Conservation (phyloP, 805 yeast species). For the Nematodospora valgi region DNA sequence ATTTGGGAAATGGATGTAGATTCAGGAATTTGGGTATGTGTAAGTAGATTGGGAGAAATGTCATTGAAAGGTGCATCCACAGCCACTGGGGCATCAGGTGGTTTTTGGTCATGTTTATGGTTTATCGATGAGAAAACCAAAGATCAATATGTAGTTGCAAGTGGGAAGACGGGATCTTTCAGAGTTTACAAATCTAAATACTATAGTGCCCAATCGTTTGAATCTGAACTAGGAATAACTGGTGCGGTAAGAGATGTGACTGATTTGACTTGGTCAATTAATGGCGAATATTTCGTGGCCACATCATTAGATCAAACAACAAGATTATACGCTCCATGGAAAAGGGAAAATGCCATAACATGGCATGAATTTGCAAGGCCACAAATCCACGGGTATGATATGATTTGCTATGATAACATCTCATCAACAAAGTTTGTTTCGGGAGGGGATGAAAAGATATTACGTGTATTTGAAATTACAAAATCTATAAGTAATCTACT, state of each 20-base stretch:
- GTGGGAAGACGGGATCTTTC: constrained; percentile 92
- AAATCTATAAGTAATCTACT: constrained; percentile 66
- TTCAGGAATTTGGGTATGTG: constrained; percentile 89
- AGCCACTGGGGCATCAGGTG: constrained; percentile 90
- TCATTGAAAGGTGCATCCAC: constrained; percentile 96
- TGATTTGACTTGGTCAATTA: constrained; percentile 70
- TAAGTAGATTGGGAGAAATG: constrained; percentile 80
- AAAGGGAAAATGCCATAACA: constrained; percentile 20
- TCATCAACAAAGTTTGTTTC: constrained; percentile 68
- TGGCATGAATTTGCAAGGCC: constrained; percentile 97
- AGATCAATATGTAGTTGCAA: constrained; percentile 57
- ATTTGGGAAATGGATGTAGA: constrained; percentile 85
- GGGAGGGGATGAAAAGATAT: constrained; percentile 93
- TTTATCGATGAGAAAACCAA: constrained; percentile 31
- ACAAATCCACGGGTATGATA: constrained; percentile 97
- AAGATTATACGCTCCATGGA: constrained; percentile 71
- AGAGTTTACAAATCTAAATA: constrained; percentile 60
- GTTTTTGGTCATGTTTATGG: constrained; percentile 71
- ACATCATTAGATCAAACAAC: constrained; percentile 95
- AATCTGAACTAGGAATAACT: constrained; percentile 55
- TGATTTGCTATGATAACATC: constrained; percentile 73
- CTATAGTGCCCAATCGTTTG: constrained; percentile 32
- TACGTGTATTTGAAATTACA: constrained; percentile 88
- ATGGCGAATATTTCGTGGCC: constrained; percentile 63
- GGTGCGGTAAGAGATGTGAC: constrained; percentile 78